These are phyloP conservation scores for Apostasia ramifera DNA, from an alignment of 106 monocot species.

Conservation along the genomic window DNA sequence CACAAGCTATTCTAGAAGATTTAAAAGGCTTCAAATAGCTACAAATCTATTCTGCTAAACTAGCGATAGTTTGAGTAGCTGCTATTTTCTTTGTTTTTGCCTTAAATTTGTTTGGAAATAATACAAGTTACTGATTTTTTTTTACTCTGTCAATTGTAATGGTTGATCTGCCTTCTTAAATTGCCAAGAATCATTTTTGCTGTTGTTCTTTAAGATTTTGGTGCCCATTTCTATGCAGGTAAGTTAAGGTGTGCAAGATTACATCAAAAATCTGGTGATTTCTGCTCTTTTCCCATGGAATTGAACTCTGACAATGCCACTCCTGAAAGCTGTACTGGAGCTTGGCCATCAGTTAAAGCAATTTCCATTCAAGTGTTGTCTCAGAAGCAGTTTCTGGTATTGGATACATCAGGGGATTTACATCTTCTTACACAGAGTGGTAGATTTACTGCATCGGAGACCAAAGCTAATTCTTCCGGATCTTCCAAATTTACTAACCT, in stretches of 20 bases:
- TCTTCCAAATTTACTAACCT: conserved; percentile 19
- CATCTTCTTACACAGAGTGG: conserved; percentile 46
- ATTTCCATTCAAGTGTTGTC: conserved; percentile 53
- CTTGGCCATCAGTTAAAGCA: conserved; percentile 33
- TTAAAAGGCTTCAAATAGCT: not conserved
- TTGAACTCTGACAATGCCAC: conserved; percentile 12
- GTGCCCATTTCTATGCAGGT: conserved; percentile 35
- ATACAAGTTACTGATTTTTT: not conserved
- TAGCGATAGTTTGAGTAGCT: not conserved
- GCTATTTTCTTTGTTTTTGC: not conserved
- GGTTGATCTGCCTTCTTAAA: not conserved
- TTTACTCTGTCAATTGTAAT: not conserved
- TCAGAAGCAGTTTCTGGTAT: conserved; percentile 60
- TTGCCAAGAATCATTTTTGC: not conserved
- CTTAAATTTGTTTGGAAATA: conserved; percentile 4
- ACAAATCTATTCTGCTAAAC: not conserved
- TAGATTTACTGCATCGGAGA: conserved; percentile 18
- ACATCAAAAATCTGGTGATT: conserved; percentile 52
- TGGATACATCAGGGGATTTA: conserved; percentile 75
- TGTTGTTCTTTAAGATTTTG: not conserved
- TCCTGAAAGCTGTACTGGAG: conserved; percentile 12
- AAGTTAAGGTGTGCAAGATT: conserved; percentile 58
- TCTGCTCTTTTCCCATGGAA: conserved; percentile 38
- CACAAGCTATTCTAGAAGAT: not conserved
- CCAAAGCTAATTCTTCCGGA: not conserved